These are phyloP conservation scores for Phycomyces blakesleeanus DNA, from an alignment of 192 early-diverging fungal species.

Conservation along the genomic window DNA sequence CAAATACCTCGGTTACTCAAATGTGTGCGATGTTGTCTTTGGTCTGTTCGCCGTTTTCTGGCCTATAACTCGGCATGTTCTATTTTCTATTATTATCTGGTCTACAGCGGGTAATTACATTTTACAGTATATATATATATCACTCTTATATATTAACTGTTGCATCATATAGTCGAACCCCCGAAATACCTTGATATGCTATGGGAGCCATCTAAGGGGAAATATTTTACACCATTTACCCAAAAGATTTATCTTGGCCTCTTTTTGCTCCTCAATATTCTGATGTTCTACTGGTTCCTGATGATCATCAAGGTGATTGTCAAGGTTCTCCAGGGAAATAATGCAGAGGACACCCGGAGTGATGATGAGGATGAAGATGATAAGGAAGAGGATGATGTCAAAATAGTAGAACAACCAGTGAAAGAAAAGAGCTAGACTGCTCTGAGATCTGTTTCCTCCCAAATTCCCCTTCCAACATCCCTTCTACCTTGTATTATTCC, in stretches of 20 bases:
- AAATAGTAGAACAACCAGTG: background rate
- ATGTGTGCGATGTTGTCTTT: conserved; percentile 67
- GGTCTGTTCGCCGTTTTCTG: conserved; percentile 72
- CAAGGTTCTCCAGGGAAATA: conserved; percentile 52
- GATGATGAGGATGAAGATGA: conserved; percentile 36
- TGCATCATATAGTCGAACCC: conserved; percentile 29
- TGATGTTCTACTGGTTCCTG: conserved; percentile 76
- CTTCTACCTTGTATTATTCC: too few species aligned
- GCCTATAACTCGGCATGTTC: conserved; percentile 70
- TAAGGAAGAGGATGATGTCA: background rate
- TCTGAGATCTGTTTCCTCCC: too few species aligned
- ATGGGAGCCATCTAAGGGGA: conserved; percentile 54
- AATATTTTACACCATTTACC: conserved; percentile 44
- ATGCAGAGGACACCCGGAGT: conserved; percentile 69
- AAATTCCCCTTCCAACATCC: too few species aligned
- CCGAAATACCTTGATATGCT: conserved; percentile 50
- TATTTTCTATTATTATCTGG: conserved; percentile 66
- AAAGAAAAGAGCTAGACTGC: background rate
- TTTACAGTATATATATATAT: background rate
- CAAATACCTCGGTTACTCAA: conserved; percentile 62
- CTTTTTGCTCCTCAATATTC: conserved; percentile 57
- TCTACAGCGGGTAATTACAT: conserved; percentile 36
- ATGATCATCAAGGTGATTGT: conserved; percentile 65
- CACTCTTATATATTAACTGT: background rate
- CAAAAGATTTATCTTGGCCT: conserved; percentile 56